Evolutionary conservation across 2,329 filamentous ascomycete species (phyloP).

Genomic region (Elsinoe australis): DNA sequence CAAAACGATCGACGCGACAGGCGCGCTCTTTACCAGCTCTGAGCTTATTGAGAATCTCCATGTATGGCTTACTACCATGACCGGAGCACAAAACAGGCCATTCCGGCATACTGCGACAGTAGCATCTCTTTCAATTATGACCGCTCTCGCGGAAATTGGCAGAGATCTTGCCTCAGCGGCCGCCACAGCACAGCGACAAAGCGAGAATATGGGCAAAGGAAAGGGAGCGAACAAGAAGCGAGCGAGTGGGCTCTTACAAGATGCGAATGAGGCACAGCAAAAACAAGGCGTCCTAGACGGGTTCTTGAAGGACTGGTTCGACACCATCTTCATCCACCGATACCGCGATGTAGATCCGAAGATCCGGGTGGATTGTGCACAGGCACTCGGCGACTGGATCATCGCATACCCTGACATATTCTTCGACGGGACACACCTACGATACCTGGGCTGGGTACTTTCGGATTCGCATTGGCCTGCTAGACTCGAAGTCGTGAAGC

Average conservation of each 20-base stretch:
- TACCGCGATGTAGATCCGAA: conserved; percentile 89
- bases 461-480: conserved; percentile 70
- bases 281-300: conserved; percentile 63
- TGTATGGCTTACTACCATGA: conserved; percentile 85
- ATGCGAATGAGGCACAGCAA: conserved; percentile 60
- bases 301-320: conserved; percentile 76
- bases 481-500: conserved; percentile 76
- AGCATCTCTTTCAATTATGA: conserved; percentile 70
- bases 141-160: conserved; percentile 66
- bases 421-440: conserved; percentile 80
- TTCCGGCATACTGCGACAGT: conserved; percentile 93
- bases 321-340: conserved; percentile 87
- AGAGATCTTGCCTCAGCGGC: conserved; percentile 63
- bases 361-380: conserved; percentile 81
- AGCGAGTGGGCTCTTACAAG: conserved; percentile 63
- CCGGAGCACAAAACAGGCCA: conserved; percentile 75
- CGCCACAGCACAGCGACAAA: conserved; percentile 68
- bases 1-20: conserved; percentile 71
- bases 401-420: conserved; percentile 75
- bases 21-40: conserved; percentile 66
- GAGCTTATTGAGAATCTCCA: conserved; percentile 81
- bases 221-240: conserved; percentile 70
- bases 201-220: conserved; percentile 69
- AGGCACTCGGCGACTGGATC: conserved; percentile 84
- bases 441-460: conserved; percentile 92